A percentile compares a stretch with the other conserved stretches of the same genome.
phyloP scores from a whole-genome alignment of 2,329 filamentous ascomycete genomes.

The Ceratocystis lukuohia region DNA sequence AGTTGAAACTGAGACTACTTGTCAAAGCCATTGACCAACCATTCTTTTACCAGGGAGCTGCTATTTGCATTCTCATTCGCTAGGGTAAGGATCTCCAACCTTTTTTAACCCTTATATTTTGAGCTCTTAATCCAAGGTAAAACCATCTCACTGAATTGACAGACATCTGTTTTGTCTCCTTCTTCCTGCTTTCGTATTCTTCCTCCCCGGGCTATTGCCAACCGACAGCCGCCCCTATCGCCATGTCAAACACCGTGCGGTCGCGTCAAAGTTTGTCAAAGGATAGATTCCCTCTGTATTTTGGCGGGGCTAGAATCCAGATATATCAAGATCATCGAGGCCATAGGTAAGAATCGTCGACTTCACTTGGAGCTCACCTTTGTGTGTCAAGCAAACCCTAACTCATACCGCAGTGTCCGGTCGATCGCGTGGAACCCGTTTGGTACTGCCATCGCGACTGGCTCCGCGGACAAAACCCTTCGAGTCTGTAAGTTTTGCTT shows the following conservation, averaged over 20 bases:
- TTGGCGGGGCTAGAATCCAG: conserved; percentile 55
- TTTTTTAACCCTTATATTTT: not conserved
- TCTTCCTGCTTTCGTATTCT: not conserved
- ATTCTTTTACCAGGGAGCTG: not conserved
- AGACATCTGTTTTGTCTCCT: too few relatives aligned
- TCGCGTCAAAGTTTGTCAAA: conserved; percentile 45
- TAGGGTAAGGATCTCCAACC: not conserved
- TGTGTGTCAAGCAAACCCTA: conserved; percentile 24
- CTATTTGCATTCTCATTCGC: not conserved
- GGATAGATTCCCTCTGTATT: conserved; percentile 53
- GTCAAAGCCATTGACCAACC: not conserved
- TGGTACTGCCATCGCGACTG: conserved; percentile 72
- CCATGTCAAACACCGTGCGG: conserved; percentile 9
- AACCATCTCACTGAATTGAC: not conserved
- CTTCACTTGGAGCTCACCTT: conserved; percentile 45
- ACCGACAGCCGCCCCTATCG: not conserved
- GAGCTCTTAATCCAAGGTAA: not conserved
- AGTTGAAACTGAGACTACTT: too few relatives aligned
- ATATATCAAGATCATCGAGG: conserved; percentile 48
- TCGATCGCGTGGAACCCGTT: conserved; percentile 82
- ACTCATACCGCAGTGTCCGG: conserved; percentile 42
- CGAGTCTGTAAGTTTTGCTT: conserved; percentile 49
- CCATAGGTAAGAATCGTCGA: conserved; percentile 46
- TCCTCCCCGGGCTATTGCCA: not conserved
- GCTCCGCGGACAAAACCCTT: conserved; percentile 49